Evolutionary conservation across 148 eudicot genomes (phyloP).

Genomic region (Fallopia convolvulus): DNA sequence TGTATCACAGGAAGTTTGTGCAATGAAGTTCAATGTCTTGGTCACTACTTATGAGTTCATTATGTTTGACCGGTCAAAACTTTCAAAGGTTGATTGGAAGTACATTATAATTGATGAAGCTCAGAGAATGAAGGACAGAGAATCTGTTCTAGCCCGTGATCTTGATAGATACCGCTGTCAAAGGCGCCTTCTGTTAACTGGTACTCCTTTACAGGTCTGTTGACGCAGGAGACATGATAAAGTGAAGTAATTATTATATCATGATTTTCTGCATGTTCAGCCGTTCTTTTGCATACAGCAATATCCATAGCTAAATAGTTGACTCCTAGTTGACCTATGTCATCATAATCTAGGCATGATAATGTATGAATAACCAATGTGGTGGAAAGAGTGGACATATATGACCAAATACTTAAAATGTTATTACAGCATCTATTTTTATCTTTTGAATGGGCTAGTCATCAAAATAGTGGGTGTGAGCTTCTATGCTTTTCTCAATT

Average conservation of each 20-base stretch:
- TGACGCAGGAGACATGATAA: not conserved
- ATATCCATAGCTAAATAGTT: not conserved
- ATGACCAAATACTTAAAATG: not conserved
- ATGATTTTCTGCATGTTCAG: not conserved
- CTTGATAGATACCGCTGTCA: constrained; percentile 97
- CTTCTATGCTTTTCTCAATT: not conserved
- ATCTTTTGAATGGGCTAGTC: not conserved
- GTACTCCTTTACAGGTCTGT: constrained; percentile 92
- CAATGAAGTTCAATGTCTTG: constrained; percentile 95
- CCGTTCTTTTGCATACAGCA: not conserved
- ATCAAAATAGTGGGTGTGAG: not conserved
- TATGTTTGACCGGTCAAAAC: constrained; percentile 93
- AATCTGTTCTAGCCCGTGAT: constrained; percentile 96
- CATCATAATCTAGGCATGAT: not conserved
- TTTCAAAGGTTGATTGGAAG: constrained; percentile 93
- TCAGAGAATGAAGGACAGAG: constrained; percentile 98
- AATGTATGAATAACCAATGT: not conserved
- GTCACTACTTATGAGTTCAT: constrained; percentile 97
- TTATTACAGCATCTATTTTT: not conserved
- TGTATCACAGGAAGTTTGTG: constrained; percentile 64
- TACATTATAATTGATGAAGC: constrained; percentile 98
- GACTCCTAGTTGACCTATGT: not conserved
- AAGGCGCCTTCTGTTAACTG: constrained; percentile 93
- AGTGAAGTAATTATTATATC: not conserved
- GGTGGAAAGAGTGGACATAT: not conserved